phyloP scores from a whole-genome alignment of 2,329 filamentous ascomycete genomes.

The Colletotrichum godetiae region DNA sequence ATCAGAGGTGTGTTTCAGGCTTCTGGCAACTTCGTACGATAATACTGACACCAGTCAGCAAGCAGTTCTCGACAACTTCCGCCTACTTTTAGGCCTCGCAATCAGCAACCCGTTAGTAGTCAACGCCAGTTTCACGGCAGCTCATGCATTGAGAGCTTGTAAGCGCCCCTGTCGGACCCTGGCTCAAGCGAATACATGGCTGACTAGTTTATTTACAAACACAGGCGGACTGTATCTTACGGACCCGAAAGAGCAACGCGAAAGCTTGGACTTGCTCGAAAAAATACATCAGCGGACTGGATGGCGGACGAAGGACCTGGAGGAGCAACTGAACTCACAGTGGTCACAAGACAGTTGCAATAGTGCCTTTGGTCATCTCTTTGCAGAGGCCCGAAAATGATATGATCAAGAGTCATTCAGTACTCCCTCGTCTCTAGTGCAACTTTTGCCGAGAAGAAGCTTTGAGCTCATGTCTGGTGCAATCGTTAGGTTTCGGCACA shows the following conservation, averaged over 20 bases:
- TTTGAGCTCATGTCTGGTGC: too few species aligned
- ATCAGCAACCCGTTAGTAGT: conserved; percentile 41
- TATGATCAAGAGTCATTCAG: too few species aligned
- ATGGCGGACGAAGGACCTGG: conserved; percentile 17
- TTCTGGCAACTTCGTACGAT: not conserved
- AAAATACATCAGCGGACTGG: conserved; percentile 7
- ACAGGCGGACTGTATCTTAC: conserved; percentile 11
- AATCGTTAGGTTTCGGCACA: too few species aligned
- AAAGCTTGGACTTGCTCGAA: conserved; percentile 5
- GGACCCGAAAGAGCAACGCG: conserved; percentile 9
- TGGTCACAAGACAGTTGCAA: conserved; percentile 13
- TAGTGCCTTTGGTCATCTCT: conserved; percentile 5
- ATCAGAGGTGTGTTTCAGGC: conserved; percentile 33
- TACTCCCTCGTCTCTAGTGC: too few species aligned
- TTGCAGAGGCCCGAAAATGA: not conserved
- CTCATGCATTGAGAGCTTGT: conserved; percentile 42
- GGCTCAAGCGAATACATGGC: too few species aligned
- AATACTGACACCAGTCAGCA: conserved; percentile 29
- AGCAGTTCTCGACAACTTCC: conserved; percentile 38
- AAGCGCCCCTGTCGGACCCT: conserved; percentile 2
- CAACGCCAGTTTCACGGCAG: conserved; percentile 41
- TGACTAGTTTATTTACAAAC: not conserved
- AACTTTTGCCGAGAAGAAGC: too few species aligned
- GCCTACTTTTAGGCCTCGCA: conserved; percentile 40
- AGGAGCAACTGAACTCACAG: not conserved